Evolutionary conservation across 495 filamentous ascomycete species (phyloP), one percentile per base, ranked within the genome.

Genomic region (Durotheca rogersii): DNA sequence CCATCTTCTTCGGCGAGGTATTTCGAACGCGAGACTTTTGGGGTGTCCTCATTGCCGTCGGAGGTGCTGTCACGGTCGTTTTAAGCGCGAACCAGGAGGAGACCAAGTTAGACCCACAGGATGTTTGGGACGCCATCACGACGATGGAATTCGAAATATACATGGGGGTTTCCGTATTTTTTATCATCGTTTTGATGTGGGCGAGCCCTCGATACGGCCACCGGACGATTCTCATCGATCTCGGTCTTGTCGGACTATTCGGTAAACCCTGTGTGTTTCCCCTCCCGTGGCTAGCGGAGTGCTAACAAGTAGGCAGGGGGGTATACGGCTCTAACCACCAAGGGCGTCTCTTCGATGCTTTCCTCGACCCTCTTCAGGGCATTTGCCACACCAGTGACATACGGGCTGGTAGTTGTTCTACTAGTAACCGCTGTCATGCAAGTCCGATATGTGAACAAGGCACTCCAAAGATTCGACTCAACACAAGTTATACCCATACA

Each of bases 401-500:
- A 97, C 61, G 80, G 85, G 1, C 79, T 97, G 9, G 68, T 87
- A 1, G 78, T 84, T 33, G 69, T 97, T 33, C 79, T 98, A 11
- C 72, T 92, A 5, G 81, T 69, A 20, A 95, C 92, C 6, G 93
- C 93, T 14, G 71, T 97, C 43, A 87, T 96, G 81, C 93, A 98
- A 68, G 89, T 98, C 53, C 89, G 86, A 52, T 98, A 96, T 65
- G 77, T 98, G 53, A 98, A 98, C 72, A 89, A 90, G 38, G 91
- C 93, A 1, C 74, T 98, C 14, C 90, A 94, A 64, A 84, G 88
- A 42, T 98, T 98, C 71, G 89, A 96, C 67, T 92, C 91, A 0
- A 98, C 93, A 0, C 89, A 95, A 60, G 93, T 98, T 51, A 96
- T 98, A 42, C 93, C 93, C 1, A 89, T 89, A 9, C 93, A 98